Conservation (phyloP, 2,329 filamentous ascomycete species). For the Ramichloridium luteum region DNA sequence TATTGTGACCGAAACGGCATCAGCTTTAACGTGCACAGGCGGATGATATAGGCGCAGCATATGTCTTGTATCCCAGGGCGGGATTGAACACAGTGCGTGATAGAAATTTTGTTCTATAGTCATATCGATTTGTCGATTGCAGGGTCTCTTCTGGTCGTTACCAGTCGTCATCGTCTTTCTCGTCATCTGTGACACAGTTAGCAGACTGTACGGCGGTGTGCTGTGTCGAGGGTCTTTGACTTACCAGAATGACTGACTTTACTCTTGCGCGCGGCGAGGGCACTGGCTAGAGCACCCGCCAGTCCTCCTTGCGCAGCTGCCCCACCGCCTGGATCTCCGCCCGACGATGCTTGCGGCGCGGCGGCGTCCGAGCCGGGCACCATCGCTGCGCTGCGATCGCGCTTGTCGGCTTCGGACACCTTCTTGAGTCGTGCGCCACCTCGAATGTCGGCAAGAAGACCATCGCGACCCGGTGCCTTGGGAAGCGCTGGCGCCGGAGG, state of each 20-base stretch:
- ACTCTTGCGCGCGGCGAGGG: constrained; percentile 73
- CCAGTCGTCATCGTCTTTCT: constrained; percentile 67
- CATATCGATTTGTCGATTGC: too few relatives aligned
- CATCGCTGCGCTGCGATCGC: constrained; percentile 55
- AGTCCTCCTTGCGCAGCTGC: constrained; percentile 36
- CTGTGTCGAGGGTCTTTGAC: constrained; percentile 28
- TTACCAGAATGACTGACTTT: constrained; percentile 93
- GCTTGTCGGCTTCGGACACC: constrained; percentile 57
- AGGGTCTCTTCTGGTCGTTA: too few relatives aligned
- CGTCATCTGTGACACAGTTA: constrained; percentile 50
- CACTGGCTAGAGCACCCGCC: constrained; percentile 57
- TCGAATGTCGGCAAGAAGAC: constrained; percentile 60
- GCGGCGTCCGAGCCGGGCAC: constrained; percentile 45
- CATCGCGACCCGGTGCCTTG: constrained; percentile 39
- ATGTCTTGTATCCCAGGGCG: too few relatives aligned
- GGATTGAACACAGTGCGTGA: too few relatives aligned
- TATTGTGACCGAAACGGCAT: too few relatives aligned
- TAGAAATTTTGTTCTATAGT: too few relatives aligned
- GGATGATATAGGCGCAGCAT: too few relatives aligned
- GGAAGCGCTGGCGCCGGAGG: constrained; percentile 38
- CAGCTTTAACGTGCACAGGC: too few relatives aligned
- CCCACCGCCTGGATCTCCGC: constrained; percentile 24
- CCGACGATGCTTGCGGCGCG: constrained; percentile 44
- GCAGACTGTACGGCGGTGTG: constrained; percentile 6
- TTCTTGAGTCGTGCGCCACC: constrained; percentile 56